These are phyloP conservation scores for Trichoderma sp. DNA, from an alignment of 2,329 filamentous ascomycete species.

Conservation along the genomic window DNA sequence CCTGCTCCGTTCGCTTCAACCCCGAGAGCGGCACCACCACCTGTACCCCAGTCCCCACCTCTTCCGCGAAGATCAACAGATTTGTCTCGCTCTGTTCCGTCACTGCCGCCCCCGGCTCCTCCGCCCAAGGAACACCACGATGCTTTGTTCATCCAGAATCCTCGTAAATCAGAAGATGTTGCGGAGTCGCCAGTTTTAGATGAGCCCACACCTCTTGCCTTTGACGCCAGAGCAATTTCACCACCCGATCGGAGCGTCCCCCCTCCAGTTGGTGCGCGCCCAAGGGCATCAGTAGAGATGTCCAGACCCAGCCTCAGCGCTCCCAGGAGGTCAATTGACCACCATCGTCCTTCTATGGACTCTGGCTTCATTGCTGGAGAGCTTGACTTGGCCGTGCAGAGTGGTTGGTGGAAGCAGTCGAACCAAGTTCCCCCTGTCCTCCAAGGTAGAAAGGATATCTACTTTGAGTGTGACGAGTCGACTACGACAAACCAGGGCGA, in stretches of 20 bases:
- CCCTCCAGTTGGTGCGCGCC: conserved; percentile 41
- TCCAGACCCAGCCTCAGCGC: conserved; percentile 42
- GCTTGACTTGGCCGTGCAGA: conserved; percentile 73
- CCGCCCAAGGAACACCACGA: conserved; percentile 69
- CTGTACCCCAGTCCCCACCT: conserved; percentile 62
- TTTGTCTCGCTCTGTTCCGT: conserved; percentile 70
- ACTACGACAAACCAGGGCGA: conserved; percentile 70
- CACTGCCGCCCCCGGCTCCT: conserved; percentile 55
- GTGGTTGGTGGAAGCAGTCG: conserved; percentile 85
- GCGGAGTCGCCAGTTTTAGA: conserved; percentile 45
- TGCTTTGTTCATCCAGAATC: conserved; percentile 36
- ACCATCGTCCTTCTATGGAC: conserved; percentile 73
- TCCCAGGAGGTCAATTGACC: conserved; percentile 69
- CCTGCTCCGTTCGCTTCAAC: conserved; percentile 59
- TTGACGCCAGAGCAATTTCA: conserved; percentile 48
- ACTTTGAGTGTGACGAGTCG: conserved; percentile 80
- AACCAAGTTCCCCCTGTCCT: conserved; percentile 80
- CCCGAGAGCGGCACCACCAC: conserved; percentile 66
- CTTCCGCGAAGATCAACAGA: conserved; percentile 68
- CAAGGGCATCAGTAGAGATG: conserved; percentile 43
- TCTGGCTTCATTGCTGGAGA: conserved; percentile 87
- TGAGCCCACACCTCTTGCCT: conserved; percentile 49
- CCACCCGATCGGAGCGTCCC: conserved; percentile 53
- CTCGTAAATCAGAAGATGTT: conserved; percentile 35
- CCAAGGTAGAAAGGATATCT: conserved; percentile 80